Percentiles rank a stretch among this genome's conserved stretches.
These are phyloP conservation scores for Coemansia sp. DNA, from an alignment of 192 early-diverging fungal species.

Conservation along the genomic window DNA sequence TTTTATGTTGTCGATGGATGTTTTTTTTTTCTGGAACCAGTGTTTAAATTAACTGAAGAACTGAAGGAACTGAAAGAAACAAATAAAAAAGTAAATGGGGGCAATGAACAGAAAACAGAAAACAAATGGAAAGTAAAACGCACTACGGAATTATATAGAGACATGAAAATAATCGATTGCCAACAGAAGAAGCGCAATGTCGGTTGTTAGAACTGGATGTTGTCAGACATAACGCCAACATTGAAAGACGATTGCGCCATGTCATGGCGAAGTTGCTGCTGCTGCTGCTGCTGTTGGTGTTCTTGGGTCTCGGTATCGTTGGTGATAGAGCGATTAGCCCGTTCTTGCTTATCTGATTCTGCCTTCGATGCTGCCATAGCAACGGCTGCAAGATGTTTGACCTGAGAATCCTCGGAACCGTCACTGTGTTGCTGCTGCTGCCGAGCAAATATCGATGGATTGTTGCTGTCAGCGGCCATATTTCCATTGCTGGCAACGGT, in stretches of 20 bases:
- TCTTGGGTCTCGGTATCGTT: background rate
- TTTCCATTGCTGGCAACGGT: background rate
- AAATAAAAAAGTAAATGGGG: background rate
- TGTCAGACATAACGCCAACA: slow-evolving; percentile 27
- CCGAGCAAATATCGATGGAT: background rate
- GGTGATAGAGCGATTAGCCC: background rate
- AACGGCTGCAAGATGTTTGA: slow-evolving; percentile 12
- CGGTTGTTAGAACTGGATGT: slow-evolving; percentile 30
- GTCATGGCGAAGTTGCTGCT: slow-evolving; percentile 15
- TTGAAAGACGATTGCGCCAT: slow-evolving; percentile 34
- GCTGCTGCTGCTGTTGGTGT: slow-evolving; percentile 4
- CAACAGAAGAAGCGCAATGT: background rate
- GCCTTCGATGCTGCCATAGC: slow-evolving; percentile 10
- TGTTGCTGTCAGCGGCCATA: background rate
- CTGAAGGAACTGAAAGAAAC: background rate
- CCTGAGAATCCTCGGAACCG: background rate
- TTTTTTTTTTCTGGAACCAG: too few species aligned
- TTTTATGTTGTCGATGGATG: background rate
- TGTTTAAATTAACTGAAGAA: background rate
- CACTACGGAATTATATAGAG: background rate
- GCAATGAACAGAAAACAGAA: slow-evolving; percentile 5
- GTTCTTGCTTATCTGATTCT: background rate
- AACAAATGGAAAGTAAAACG: slow-evolving; percentile 2
- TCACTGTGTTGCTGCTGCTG: background rate
- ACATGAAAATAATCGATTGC: background rate